These are phyloP conservation scores for Thelephora ganbajun DNA, from an alignment of 768 basidiomycete species.

Conservation along the genomic window DNA sequence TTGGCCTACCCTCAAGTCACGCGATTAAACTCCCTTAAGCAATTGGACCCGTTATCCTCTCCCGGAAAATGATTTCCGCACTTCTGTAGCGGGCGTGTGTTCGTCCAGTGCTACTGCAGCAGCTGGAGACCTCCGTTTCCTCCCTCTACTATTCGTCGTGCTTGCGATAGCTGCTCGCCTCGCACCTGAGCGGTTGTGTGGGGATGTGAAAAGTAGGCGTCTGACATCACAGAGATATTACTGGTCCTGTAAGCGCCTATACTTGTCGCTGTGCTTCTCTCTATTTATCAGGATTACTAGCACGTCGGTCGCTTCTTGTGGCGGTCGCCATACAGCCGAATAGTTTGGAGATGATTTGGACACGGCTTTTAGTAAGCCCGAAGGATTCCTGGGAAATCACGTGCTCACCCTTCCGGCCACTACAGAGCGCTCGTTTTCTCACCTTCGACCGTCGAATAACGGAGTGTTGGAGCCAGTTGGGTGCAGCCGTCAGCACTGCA, in stretches of 20 bases:
- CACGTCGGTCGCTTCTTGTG: constrained; percentile 76
- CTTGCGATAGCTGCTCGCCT: constrained; percentile 77
- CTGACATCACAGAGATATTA: constrained; percentile 83
- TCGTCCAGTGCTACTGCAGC: constrained; percentile 51
- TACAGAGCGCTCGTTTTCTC: constrained; percentile 52
- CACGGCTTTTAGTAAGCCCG: constrained; percentile 54
- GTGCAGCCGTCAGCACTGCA: constrained; percentile 84
- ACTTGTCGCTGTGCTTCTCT: constrained; percentile 6
- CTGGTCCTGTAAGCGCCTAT: constrained; percentile 70
- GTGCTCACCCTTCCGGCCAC: constrained; percentile 4
- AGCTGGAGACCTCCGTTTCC: constrained; percentile 66
- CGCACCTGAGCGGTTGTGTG: constrained; percentile 74
- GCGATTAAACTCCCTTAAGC: constrained; percentile 22
- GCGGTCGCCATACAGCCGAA: constrained; percentile 91
- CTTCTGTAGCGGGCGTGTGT: constrained; percentile 51
- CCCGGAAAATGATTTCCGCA: constrained; percentile 70
- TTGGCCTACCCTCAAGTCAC: constrained; percentile 5
- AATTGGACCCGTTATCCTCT: constrained; percentile 93
- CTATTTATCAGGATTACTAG: constrained; percentile 23
- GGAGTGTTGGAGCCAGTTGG: constrained; percentile 93
- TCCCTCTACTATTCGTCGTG: constrained; percentile 88
- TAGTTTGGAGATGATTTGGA: constrained; percentile 82
- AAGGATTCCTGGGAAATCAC: neutral
- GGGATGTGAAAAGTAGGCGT: constrained; percentile 61
- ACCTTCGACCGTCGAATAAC: constrained; percentile 76